Evolutionary conservation across 78 protist genomes (phyloP), one percentile per base, ranked within the genome.

Genomic region (Dictyostelium intermedium): DNA sequence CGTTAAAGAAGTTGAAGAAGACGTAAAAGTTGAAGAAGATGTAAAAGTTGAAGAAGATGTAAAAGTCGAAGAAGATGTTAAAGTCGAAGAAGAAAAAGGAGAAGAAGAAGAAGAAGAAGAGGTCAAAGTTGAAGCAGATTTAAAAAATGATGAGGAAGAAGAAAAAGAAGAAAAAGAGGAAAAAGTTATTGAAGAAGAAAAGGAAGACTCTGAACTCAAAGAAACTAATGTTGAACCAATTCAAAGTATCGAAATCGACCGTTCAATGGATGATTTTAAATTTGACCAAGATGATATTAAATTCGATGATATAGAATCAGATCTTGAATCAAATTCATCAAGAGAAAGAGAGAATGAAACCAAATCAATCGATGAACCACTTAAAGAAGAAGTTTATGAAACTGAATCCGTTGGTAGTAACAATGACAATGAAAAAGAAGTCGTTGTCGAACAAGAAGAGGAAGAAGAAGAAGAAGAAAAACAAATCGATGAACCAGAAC

Each of bases 351-450:
- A 41, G 5, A n/a, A 8, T 41, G 18, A 20, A 77, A 32, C 16
- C 35, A 41, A 77, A 77, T 41, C 60, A 23, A 39, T 77, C 23
- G 83, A 77, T 18, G 83, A 77, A 77, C 83, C 60, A 77, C 35
- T 23, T 30, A 41, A 39, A 41, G 83, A 77, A 41, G 83, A 77
- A n/a, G 83, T 41, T 8, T 41, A 41, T 25, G 60, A 41, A 77
- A 77, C 60, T 3, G 63, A 35, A 41, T 41, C 83, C 16, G 41
- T 77, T 39, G 83, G 41, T 39, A 47, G 45, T 37, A 41, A 76
- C 2, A n/a, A 41, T 30, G 61, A 77, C 1, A 25, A 77, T 20
- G 34, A 77, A 77, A 1, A 77, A 77, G 61, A 76, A 76, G 6
- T n/a, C n/a, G n/a, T n/a, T n/a, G n/a, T n/a, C n/a, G n/a, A 10